Percentiles rank a stretch among this genome's conserved stretches.
phyloP scores from a whole-genome alignment of 2,329 filamentous ascomycete species.

The Cryoendolithus antarcticus region DNA sequence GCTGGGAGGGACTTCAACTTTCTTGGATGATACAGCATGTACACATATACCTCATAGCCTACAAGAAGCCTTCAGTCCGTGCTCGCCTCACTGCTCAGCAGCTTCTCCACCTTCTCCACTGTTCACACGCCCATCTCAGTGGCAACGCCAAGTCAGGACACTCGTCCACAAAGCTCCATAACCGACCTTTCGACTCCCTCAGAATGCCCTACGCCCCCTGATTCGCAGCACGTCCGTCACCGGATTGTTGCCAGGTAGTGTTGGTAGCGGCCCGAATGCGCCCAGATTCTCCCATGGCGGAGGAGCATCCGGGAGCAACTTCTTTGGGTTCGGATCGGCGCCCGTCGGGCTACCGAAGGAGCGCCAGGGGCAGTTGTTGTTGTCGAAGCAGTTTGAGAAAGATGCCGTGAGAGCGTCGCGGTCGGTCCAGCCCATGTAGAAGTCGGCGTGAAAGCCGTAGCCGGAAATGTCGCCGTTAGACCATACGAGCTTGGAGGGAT shows the following conservation, averaged over 20 bases:
- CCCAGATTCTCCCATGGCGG: slow-evolving; percentile 20
- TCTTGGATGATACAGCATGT: no score
- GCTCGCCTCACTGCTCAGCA: no score
- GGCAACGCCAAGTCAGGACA: no score
- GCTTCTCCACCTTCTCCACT: no score
- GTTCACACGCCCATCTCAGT: no score
- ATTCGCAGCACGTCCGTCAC: slow-evolving; percentile 20
- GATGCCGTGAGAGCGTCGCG: slow-evolving; percentile 42
- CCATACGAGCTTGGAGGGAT: slow-evolving; percentile 42
- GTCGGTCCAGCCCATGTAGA: slow-evolving; percentile 40
- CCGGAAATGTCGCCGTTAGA: slow-evolving; percentile 34
- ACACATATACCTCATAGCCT: no score
- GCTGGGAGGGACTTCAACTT: no score
- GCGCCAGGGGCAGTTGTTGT: slow-evolving; percentile 51
- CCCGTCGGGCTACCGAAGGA: slow-evolving; percentile 23
- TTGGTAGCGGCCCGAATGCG: slow-evolving; percentile 29
- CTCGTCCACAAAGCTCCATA: no score
- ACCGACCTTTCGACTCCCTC: no score
- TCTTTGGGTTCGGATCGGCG: slow-evolving; percentile 6
- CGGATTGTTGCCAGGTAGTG: slow-evolving; percentile 43
- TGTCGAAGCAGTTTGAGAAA: slow-evolving; percentile 45
- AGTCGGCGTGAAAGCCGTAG: slow-evolving; percentile 39
- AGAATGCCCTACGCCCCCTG: background rate
- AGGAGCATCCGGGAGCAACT: background rate
- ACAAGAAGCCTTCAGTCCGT: no score